A percentile compares a stretch with the other conserved stretches of the same genome.
Evolutionary conservation across 2,329 filamentous ascomycete genomes (phyloP).

Genomic region (Byssoonygena ceratinophila): DNA sequence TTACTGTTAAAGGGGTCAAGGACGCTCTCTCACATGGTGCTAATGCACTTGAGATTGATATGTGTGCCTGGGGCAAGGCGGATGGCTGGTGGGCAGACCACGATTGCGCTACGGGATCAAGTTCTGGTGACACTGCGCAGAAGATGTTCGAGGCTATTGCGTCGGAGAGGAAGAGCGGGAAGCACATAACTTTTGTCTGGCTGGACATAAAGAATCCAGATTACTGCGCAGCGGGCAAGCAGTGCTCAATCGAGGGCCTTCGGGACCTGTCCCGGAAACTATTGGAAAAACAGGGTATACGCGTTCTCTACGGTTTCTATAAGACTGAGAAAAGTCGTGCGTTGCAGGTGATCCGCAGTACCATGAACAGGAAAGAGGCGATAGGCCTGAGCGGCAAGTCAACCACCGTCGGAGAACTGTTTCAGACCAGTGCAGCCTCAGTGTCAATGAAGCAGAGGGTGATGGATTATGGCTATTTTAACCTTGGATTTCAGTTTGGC

Average conservation of each 20-base stretch:
- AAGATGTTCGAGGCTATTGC: slow-evolving; percentile 4
- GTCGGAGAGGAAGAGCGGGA: neutral
- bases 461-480: slow-evolving; percentile 2
- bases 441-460: neutral
- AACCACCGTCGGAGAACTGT: neutral
- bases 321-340: neutral
- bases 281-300: neutral
- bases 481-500: neutral
- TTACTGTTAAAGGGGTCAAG: neutral
- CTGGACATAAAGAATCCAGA: slow-evolving; percentile 9
- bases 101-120: neutral
- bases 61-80: neutral
- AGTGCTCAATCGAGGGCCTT: neutral
- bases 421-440: neutral
- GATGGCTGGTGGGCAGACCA: slow-evolving; percentile 7
- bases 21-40: slow-evolving; percentile 1
- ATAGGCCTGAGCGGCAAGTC: neutral
- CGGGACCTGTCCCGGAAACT: neutral
- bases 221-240: neutral
- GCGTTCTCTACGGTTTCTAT: slow-evolving; percentile 6
- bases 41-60: slow-evolving; percentile 7
- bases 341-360: neutral
- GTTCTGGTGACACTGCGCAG: neutral
- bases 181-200: slow-evolving; percentile 3
- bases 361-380: neutral